These are phyloP conservation scores for Candida ulmi DNA, from an alignment of 805 yeast genomes.

Conservation along the genomic window DNA sequence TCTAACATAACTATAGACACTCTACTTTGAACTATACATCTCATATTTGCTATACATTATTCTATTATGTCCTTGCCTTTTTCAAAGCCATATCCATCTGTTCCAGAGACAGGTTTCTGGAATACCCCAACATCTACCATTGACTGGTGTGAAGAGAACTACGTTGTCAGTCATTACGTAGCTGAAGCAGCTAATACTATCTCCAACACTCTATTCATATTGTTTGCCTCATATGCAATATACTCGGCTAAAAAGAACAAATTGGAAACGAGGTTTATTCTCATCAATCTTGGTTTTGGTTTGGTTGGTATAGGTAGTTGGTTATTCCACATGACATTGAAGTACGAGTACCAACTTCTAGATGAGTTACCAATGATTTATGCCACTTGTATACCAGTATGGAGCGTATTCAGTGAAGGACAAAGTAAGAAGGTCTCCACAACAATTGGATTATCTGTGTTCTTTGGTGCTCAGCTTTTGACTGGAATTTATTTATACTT, in stretches of 20 bases:
- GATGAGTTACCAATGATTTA: constrained; percentile 98
- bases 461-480: constrained; percentile 50
- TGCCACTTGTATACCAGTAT: constrained; percentile 92
- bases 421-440: constrained; percentile 26
- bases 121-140: constrained; percentile 88
- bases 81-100: constrained; percentile 50
- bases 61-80: constrained; percentile 44
- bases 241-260: constrained; percentile 52
- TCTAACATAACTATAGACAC: too few relatives aligned
- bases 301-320: constrained; percentile 92
- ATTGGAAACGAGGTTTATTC: constrained; percentile 64
- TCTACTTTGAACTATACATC: too few relatives aligned
- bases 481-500: constrained; percentile 69
- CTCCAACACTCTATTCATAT: constrained; percentile 59
- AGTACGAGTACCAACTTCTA: constrained; percentile 81
- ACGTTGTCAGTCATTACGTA: constrained; percentile 75
- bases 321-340: constrained; percentile 93
- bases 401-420: constrained; percentile 71
- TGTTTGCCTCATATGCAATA: constrained; percentile 60
- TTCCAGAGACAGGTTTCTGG: constrained; percentile 63
- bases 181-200: constrained; percentile 89
- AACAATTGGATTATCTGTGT: constrained; percentile 40
- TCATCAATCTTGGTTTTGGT: constrained; percentile 74
- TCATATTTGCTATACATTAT: too few relatives aligned
- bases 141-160: constrained; percentile 98